Conservation (phyloP, 371 early-diverging fungal genomes). For the Mortierella sp. region DNA sequence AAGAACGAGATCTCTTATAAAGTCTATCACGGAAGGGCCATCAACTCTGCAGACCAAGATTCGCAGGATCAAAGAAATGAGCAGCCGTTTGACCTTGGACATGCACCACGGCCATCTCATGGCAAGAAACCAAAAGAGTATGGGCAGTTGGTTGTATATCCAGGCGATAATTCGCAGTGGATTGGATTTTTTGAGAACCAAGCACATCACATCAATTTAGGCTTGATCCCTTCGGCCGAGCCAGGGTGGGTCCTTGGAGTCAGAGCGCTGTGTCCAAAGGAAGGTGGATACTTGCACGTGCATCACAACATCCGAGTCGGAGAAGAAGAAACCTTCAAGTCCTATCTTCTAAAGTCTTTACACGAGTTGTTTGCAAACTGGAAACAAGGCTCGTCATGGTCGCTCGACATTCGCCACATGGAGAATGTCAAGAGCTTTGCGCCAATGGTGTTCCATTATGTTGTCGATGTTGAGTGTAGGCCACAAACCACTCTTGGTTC, state of each 20-base stretch:
- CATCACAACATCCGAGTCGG: constrained; percentile 55
- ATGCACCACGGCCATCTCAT: background rate
- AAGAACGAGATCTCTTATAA: constrained; percentile 42
- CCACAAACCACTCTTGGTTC: constrained; percentile 9
- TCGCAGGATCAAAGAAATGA: background rate
- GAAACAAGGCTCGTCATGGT: constrained; percentile 32
- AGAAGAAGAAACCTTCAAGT: constrained; percentile 35
- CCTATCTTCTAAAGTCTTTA: constrained; percentile 22
- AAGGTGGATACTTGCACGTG: constrained; percentile 59
- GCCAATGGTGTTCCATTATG: constrained; percentile 59
- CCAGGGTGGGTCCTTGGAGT: constrained; percentile 59
- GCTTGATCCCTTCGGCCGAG: constrained; percentile 59
- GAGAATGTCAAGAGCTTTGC: constrained; percentile 61
- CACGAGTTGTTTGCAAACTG: constrained; percentile 28
- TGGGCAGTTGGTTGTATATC: constrained; percentile 49
- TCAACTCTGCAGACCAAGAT: background rate
- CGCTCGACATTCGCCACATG: constrained; percentile 41
- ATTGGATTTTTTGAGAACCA: constrained; percentile 45
- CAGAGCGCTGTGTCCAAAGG: constrained; percentile 47
- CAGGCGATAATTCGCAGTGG: constrained; percentile 57
- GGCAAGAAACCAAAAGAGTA: constrained; percentile 19
- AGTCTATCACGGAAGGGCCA: constrained; percentile 7
- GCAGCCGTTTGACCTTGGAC: background rate
- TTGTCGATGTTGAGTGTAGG: constrained; percentile 56
- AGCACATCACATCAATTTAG: constrained; percentile 62